phyloP scores from a whole-genome alignment of 768 basidiomycete species.

The Psilocybe cubensis region DNA sequence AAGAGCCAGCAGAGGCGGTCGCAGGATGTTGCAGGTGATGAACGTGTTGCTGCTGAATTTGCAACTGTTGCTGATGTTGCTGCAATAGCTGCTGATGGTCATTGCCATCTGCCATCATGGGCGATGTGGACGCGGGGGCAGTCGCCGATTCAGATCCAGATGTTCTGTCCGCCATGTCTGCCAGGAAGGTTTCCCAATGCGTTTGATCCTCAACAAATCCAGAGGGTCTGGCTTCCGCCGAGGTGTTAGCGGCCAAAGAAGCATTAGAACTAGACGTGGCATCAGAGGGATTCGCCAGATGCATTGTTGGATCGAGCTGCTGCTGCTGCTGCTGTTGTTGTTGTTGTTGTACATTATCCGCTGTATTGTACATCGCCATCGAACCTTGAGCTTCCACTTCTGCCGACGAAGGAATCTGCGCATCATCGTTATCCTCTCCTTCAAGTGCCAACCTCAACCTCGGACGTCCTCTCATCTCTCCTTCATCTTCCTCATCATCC shows the following conservation, averaged over 20 bases:
- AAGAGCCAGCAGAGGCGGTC: neutral
- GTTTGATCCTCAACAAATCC: neutral
- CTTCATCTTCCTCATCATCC: neutral
- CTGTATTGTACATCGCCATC: neutral
- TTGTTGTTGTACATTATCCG: neutral
- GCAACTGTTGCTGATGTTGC: conserved; percentile 5
- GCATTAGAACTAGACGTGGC: neutral
- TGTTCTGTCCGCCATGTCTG: conserved; percentile 5
- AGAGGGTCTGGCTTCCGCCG: neutral
- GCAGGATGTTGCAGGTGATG: neutral
- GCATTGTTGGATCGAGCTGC: neutral
- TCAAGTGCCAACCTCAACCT: conserved; percentile 8
- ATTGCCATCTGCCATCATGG: neutral
- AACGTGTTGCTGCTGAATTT: conserved; percentile 2
- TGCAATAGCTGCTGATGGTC: conserved; percentile 1
- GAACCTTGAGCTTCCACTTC: neutral
- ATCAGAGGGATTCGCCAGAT: neutral
- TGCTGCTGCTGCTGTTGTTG: no score
- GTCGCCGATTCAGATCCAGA: neutral
- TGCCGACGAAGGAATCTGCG: neutral
- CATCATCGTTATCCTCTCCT: neutral
- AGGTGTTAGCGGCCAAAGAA: neutral
- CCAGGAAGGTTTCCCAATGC: conserved; percentile 16
- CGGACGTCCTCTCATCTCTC: neutral
- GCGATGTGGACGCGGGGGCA: neutral